These are phyloP conservation scores for Cyphellophora attinorum DNA, from an alignment of 2,329 filamentous ascomycete genomes.

Conservation along the genomic window DNA sequence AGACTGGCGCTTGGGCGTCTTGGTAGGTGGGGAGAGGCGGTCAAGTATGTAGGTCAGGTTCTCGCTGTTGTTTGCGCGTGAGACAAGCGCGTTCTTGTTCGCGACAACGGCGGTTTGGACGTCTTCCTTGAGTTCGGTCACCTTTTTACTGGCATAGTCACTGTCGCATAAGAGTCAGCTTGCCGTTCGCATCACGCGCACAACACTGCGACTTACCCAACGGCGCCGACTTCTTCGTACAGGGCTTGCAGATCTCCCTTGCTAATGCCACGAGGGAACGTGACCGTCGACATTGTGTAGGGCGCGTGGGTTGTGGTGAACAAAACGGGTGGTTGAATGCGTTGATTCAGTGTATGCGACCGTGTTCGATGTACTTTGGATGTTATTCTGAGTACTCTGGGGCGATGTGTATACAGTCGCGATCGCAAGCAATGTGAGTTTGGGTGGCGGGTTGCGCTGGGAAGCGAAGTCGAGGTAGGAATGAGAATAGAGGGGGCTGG, in stretches of 20 bases:
- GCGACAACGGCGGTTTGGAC: slow-evolving; percentile 40
- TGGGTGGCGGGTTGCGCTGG: no score
- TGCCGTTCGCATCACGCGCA: slow-evolving; percentile 5
- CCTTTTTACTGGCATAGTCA: slow-evolving; percentile 52
- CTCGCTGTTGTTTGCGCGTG: background rate
- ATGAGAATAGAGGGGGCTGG: no score
- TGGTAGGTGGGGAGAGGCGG: slow-evolving; percentile 33
- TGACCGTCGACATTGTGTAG: no score
- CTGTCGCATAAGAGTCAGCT: slow-evolving; percentile 16
- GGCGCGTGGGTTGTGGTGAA: no score
- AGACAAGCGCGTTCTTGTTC: slow-evolving; percentile 48
- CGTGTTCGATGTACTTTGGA: no score
- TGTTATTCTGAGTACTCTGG: no score
- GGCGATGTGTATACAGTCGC: no score
- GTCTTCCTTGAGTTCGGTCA: background rate
- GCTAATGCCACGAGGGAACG: slow-evolving; percentile 7
- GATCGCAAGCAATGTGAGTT: no score
- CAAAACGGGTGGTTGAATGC: no score
- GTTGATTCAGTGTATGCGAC: no score
- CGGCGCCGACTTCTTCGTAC: slow-evolving; percentile 25
- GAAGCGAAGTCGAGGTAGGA: no score
- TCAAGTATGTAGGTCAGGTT: background rate
- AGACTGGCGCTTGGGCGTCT: slow-evolving; percentile 49
- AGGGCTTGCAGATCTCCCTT: slow-evolving; percentile 9
- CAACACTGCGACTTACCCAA: slow-evolving; percentile 50